Conservation (phyloP, 139 green algal genomes). For the Volvox reticuliferus region DNA sequence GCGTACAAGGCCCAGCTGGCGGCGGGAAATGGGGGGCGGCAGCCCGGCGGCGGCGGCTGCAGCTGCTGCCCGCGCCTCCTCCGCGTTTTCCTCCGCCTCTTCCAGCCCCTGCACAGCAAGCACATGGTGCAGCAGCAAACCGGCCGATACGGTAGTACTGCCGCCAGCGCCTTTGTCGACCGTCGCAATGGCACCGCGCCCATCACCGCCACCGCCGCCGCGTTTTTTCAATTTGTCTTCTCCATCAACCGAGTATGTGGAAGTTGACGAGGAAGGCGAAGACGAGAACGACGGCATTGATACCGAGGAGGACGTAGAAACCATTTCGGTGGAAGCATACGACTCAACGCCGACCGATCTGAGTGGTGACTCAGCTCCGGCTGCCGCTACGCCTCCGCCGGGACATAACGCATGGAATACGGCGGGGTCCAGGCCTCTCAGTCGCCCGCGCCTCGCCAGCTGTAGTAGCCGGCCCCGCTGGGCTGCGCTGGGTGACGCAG, state of each 20-base stretch:
- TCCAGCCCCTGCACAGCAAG: conserved; percentile 18
- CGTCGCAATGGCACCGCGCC: no score
- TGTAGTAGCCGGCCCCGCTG: background rate
- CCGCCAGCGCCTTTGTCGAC: no score
- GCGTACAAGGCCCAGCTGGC: background rate
- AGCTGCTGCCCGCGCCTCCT: background rate
- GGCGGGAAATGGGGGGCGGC: conserved; percentile 22
- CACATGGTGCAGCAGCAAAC: background rate
- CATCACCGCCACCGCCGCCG: background rate
- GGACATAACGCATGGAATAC: background rate
- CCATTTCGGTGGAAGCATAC: no score
- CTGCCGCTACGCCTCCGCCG: background rate
- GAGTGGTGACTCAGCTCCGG: background rate
- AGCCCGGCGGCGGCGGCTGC: conserved; percentile 1
- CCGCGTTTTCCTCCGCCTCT: conserved; percentile 13
- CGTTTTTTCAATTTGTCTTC: background rate
- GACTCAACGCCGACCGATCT: no score
- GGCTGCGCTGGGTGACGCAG: background rate
- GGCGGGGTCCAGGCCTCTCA: background rate
- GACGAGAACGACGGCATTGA: background rate
- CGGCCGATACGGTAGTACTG: background rate
- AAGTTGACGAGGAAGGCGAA: no score
- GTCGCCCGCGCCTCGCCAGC: background rate
- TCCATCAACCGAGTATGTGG: background rate
- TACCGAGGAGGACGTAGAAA: background rate